Conservation (phyloP, 768 basidiomycete species). For the Kwoniella newhampshirensis region DNA sequence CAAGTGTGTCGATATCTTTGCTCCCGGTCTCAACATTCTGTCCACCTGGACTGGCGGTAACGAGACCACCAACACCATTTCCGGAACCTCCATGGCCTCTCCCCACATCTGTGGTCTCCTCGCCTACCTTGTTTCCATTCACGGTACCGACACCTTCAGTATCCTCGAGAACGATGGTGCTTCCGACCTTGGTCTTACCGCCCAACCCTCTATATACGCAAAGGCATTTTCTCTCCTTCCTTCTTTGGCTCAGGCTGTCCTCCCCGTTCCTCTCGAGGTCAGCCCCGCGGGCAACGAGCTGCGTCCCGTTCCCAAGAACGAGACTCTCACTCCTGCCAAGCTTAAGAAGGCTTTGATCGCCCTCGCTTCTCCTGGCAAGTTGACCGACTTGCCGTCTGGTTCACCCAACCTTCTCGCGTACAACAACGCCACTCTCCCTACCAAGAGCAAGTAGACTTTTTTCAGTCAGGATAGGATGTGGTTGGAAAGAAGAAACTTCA, state of each 20-base stretch:
- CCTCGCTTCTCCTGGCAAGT: conserved; percentile 61
- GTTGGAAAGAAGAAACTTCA: no score
- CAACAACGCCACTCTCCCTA: conserved; percentile 51
- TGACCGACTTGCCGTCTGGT: conserved; percentile 57
- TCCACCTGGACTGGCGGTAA: conserved; percentile 76
- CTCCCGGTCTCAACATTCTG: conserved; percentile 83
- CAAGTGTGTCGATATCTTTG: conserved; percentile 86
- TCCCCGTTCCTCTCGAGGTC: conserved; percentile 49
- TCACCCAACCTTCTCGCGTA: conserved; percentile 53
- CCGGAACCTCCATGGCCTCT: conserved; percentile 70
- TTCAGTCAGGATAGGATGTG: no score
- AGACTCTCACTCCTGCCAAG: conserved; percentile 63
- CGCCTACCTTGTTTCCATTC: conserved; percentile 88
- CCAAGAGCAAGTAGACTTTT: conserved; percentile 22
- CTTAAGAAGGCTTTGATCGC: conserved; percentile 72
- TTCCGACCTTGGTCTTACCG: conserved; percentile 25
- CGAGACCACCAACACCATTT: conserved; percentile 66
- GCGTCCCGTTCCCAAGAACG: conserved; percentile 44
- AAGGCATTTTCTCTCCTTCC: conserved; percentile 60
- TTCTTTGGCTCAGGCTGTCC: conserved; percentile 63
- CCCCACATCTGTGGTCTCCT: conserved; percentile 79
- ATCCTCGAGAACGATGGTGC: conserved; percentile 18
- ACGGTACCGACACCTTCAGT: conserved; percentile 61
- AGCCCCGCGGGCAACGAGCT: conserved; percentile 12
- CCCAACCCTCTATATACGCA: conserved; percentile 39